These are phyloP conservation scores for Chiua sp. DNA, from an alignment of 1,284 basidiomycete species.

Conservation along the genomic window DNA sequence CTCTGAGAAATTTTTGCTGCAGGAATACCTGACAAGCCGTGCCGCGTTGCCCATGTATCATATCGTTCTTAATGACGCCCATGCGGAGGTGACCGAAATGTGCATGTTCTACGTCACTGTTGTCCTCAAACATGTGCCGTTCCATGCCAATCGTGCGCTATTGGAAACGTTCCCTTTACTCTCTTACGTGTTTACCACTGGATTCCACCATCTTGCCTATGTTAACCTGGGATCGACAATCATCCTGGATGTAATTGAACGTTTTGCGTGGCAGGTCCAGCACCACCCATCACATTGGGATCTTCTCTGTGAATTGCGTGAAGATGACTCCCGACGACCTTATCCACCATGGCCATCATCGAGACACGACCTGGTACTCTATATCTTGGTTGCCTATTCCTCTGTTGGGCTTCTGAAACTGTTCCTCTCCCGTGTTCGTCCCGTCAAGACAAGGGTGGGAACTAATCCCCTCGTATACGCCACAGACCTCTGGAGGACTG, in stretches of 20 bases:
- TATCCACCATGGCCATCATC: conserved; percentile 7
- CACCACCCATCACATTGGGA: conserved; percentile 4
- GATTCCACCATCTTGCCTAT: conserved; percentile 4
- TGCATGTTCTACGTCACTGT: conserved; percentile 1
- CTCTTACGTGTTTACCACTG: not conserved
- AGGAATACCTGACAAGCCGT: conserved; percentile 1
- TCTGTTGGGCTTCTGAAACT: not conserved
- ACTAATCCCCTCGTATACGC: conserved; percentile 9
- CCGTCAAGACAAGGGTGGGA: not conserved
- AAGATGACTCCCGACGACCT: not conserved
- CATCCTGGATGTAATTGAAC: not conserved
- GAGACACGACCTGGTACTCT: conserved; percentile 3
- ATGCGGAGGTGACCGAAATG: not conserved
- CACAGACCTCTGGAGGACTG: conserved; percentile 1
- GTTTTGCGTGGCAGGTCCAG: not conserved
- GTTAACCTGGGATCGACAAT: not conserved
- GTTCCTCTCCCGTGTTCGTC: not conserved
- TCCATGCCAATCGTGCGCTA: too few species aligned
- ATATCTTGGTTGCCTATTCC: conserved; percentile 1
- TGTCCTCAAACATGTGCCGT: not conserved
- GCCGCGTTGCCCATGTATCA: not conserved
- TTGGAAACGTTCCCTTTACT: conserved; percentile 1
- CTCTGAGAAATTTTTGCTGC: not conserved
- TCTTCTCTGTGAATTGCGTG: conserved; percentile 2
- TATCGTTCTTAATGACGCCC: not conserved